These are phyloP conservation scores for Suhomyces atakaporum DNA, from an alignment of 1,139 yeast species.

Conservation along the genomic window DNA sequence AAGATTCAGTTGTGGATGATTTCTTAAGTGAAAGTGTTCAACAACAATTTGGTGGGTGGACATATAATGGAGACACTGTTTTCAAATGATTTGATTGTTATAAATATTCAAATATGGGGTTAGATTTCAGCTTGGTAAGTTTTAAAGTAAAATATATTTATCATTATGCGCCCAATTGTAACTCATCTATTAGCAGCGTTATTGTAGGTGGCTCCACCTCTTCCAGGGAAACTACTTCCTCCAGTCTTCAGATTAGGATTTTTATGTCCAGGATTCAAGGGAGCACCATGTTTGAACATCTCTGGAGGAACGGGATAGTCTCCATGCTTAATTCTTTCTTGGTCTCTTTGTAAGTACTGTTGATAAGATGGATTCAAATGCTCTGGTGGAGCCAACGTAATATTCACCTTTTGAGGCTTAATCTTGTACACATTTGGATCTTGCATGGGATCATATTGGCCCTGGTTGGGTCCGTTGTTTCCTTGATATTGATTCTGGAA, in stretches of 20 bases:
- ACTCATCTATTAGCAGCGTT: conserved; percentile 40
- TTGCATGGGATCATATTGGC: conserved; percentile 23
- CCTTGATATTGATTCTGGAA: background rate
- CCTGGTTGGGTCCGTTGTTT: background rate
- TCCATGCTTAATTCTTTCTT: conserved; percentile 35
- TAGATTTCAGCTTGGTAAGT: too few relatives aligned
- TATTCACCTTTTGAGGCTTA: conserved; percentile 40
- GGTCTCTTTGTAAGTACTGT: conserved; percentile 36
- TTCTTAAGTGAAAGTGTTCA: conserved; percentile 87
- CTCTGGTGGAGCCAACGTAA: conserved; percentile 37
- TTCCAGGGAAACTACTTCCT: conserved; percentile 42
- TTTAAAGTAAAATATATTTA: too few relatives aligned
- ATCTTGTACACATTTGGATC: conserved; percentile 35
- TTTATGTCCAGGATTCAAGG: conserved; percentile 33
- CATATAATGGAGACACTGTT: conserved; percentile 70
- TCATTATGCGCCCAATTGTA: too few relatives aligned
- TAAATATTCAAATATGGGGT: too few relatives aligned
- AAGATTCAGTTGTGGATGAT: conserved; percentile 94
- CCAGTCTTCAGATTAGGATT: conserved; percentile 26
- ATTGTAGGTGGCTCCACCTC: conserved; percentile 41
- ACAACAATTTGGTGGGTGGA: conserved; percentile 98
- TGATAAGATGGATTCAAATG: conserved; percentile 42
- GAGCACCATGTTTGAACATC: conserved; percentile 36
- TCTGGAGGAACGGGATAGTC: conserved; percentile 31
- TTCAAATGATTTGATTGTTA: conserved; percentile 10